These are phyloP conservation scores for Colletotrichum chlorophyti DNA, from an alignment of 2,329 filamentous ascomycete species.

Conservation along the genomic window DNA sequence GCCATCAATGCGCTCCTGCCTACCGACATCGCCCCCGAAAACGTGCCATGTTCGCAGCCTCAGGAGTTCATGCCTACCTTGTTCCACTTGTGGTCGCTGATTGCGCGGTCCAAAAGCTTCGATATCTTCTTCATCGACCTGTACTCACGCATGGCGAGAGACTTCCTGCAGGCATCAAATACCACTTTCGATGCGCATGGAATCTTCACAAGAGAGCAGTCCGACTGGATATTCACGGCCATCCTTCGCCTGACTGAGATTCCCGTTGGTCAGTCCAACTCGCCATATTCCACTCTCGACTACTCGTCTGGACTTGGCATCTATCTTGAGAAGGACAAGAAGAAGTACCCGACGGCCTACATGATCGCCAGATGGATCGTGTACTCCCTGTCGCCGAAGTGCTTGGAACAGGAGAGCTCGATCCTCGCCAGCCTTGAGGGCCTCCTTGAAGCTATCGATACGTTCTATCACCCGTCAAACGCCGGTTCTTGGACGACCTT, in stretches of 20 bases:
- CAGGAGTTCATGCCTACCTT: constrained; percentile 90
- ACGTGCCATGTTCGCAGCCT: constrained; percentile 79
- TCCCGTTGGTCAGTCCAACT: constrained; percentile 93
- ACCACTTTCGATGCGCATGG: constrained; percentile 86
- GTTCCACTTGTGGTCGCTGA: constrained; percentile 95
- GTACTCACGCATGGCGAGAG: constrained; percentile 84
- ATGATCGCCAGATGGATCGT: constrained; percentile 93
- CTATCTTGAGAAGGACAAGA: constrained; percentile 89
- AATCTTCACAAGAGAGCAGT: constrained; percentile 91
- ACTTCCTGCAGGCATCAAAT: constrained; percentile 77
- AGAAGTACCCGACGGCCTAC: constrained; percentile 91
- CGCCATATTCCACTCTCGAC: constrained; percentile 88
- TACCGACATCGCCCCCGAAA: constrained; percentile 77
- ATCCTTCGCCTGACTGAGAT: constrained; percentile 91
- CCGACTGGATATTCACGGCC: constrained; percentile 90
- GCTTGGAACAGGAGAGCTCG: constrained; percentile 78
- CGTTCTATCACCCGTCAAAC: constrained; percentile 98
- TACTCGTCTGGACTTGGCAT: constrained; percentile 82
- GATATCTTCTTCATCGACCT: constrained; percentile 91
- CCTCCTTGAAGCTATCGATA: constrained; percentile 92
- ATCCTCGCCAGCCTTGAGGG: constrained; percentile 87
- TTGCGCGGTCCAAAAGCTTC: constrained; percentile 86
- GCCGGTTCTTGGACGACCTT: constrained; percentile 91
- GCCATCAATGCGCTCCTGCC: constrained; percentile 87
- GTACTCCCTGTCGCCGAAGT: constrained; percentile 88